Evolutionary conservation across 306 rosid species (phyloP).

Genomic region (Cicer bijugum): DNA sequence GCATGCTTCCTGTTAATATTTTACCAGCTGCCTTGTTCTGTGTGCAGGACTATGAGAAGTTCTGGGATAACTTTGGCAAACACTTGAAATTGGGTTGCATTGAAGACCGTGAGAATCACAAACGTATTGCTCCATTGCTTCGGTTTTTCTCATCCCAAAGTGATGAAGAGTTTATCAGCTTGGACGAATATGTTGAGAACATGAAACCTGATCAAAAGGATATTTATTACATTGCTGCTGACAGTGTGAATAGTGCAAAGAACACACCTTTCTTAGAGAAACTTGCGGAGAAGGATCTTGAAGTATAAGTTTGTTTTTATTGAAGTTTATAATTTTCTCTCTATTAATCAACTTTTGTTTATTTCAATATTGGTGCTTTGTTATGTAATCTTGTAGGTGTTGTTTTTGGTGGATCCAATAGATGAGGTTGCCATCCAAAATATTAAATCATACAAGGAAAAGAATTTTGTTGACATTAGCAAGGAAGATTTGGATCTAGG

Average conservation of each 20-base stretch:
- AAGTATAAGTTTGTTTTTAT: constrained; percentile 54
- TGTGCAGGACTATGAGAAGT: constrained; percentile 87
- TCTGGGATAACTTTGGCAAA: constrained; percentile 96
- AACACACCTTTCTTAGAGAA: constrained; percentile 94
- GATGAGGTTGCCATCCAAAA: constrained; percentile 96
- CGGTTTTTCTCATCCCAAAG: constrained; percentile 94
- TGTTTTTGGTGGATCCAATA: constrained; percentile 92
- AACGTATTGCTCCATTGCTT: constrained; percentile 93
- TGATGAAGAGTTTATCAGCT: constrained; percentile 77
- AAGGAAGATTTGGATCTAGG: constrained; percentile 97
- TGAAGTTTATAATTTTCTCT: neutral
- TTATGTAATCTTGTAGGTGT: constrained; percentile 59
- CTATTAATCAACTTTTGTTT: neutral
- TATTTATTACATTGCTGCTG: constrained; percentile 87
- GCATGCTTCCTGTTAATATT: constrained; percentile 19
- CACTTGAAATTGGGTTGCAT: constrained; percentile 93
- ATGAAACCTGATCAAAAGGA: constrained; percentile 97
- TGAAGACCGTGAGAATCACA: constrained; percentile 97
- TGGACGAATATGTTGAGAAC: constrained; percentile 95
- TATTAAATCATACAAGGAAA: constrained; percentile 88
- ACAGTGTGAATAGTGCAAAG: constrained; percentile 91
- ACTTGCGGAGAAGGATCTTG: constrained; percentile 77
- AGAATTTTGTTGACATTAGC: constrained; percentile 92
- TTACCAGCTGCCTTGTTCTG: constrained; percentile 31
- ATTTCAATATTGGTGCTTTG: constrained; percentile 21